Evolutionary conservation across 2,329 filamentous ascomycete species (phyloP), one percentile per base, ranked within the genome.

Genomic region (Juglanconis sp.): DNA sequence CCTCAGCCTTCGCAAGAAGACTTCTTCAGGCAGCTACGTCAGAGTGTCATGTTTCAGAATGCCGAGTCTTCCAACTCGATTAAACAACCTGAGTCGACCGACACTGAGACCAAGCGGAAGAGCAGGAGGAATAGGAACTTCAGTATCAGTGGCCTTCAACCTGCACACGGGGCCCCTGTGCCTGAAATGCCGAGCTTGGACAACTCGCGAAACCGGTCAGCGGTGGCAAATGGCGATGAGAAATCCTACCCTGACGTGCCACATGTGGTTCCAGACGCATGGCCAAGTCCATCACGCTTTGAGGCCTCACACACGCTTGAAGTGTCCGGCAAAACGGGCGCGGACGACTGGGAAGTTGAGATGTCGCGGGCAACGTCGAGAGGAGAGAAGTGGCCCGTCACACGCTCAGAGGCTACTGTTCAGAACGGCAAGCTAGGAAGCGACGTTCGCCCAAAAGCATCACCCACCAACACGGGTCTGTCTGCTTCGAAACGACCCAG

Each of bases 111-210:
- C 8, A 51, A 10, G 24, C 40, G 47, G 35, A 57, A 50, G 46
- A 57, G 46, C 44, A 50, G 35, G 24, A 50, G 35, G 13, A 57
- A 57, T 35, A 50, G 54, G 13, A 50, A 57, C 47, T 44, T 51
- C 34, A 57, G 54, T 15, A 40, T 51, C 31, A 35, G 49, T 8
- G 54, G 54, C 2, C 38, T 48, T 17, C 54, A 42, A 15, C 49
- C 54, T 17, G 3, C 5, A n/a, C 42, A n/a, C n/a, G 54, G 34
- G 8, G 5, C 50, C 13, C 35, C 44, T 44, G n/a, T 24, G 15
- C 42, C 42, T 17, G 42, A 46, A 4, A 24, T 24, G n/a, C 42
- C 42, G 15, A 42, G 10, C n/a, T 42, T 42, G 38, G 38, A 42
- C 38, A 42, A 9, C 10, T 42, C 38, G 38, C 4, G 4, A 4